These are phyloP conservation scores for Daedalea quercina DNA, from an alignment of 768 basidiomycete species.

Conservation along the genomic window DNA sequence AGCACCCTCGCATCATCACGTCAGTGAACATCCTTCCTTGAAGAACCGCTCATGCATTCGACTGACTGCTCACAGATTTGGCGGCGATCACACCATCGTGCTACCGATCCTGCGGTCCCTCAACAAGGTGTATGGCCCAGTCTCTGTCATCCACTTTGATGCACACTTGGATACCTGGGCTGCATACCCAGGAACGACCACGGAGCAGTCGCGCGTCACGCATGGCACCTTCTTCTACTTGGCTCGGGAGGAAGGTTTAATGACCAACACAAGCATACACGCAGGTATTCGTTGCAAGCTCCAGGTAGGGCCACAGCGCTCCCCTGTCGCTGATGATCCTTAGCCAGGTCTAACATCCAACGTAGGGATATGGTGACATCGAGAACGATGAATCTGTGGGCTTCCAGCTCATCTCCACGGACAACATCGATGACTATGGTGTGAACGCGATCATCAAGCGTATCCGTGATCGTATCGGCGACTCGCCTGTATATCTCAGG, in stretches of 20 bases:
- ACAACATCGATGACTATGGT: constrained; percentile 81
- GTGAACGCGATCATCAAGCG: constrained; percentile 59
- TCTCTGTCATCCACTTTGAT: constrained; percentile 83
- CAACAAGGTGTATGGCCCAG: constrained; percentile 72
- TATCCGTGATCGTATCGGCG: constrained; percentile 68
- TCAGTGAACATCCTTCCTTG: constrained; percentile 12
- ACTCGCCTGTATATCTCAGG: constrained; percentile 72
- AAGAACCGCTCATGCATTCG: background rate
- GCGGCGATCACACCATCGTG: constrained; percentile 87
- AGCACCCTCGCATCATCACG: constrained; percentile 74
- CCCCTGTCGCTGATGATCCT: background rate
- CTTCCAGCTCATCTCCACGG: constrained; percentile 72
- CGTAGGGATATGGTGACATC: constrained; percentile 54
- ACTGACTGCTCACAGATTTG: constrained; percentile 28
- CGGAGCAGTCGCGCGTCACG: constrained; percentile 61
- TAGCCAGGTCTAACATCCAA: background rate
- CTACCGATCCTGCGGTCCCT: constrained; percentile 80
- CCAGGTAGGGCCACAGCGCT: constrained; percentile 25
- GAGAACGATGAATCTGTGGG: constrained; percentile 67
- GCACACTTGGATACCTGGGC: constrained; percentile 68
- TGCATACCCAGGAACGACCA: constrained; percentile 30
- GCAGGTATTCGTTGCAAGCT: constrained; percentile 83
- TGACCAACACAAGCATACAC: constrained; percentile 71
- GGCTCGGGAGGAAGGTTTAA: constrained; percentile 71
- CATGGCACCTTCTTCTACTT: constrained; percentile 86